Conservation (phyloP, 441 rosid species). For the Erysimum cheiri region DNA sequence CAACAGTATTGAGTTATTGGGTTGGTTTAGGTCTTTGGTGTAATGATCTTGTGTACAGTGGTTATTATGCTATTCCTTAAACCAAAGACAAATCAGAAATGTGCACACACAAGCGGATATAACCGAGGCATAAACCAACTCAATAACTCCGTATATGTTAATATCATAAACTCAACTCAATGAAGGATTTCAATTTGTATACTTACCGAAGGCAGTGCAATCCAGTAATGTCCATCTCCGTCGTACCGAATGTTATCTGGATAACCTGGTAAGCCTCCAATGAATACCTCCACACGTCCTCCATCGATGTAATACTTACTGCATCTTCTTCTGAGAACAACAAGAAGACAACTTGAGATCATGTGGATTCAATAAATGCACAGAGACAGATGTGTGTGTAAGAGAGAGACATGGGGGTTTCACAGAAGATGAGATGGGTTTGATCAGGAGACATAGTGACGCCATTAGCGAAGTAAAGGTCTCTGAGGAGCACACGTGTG, state of each 20-base stretch:
- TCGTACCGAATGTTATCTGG: slow-evolving; percentile 79
- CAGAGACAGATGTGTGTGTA: neutral
- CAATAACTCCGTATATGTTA: neutral
- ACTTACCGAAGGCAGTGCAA: slow-evolving; percentile 59
- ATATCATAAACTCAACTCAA: neutral
- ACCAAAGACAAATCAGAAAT: slow-evolving; percentile 1
- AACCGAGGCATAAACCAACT: neutral
- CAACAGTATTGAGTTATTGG: too few relatives aligned
- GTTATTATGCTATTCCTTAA: neutral
- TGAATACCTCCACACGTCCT: slow-evolving; percentile 50
- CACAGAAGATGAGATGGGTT: slow-evolving; percentile 60
- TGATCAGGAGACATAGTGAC: slow-evolving; percentile 66
- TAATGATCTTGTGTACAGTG: neutral
- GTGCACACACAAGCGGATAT: neutral
- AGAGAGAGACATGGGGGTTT: slow-evolving; percentile 55
- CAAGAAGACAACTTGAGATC: neutral
- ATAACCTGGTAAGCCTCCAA: slow-evolving; percentile 56
- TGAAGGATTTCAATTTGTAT: neutral
- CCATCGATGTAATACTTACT: slow-evolving; percentile 59
- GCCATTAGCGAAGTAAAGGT: slow-evolving; percentile 78
- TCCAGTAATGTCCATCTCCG: slow-evolving; percentile 74
- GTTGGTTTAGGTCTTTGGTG: neutral
- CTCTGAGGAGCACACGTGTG: slow-evolving; percentile 54
- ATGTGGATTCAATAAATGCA: neutral
- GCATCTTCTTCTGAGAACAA: slow-evolving; percentile 66